These are phyloP conservation scores for Mycena metata DNA, from an alignment of 768 basidiomycete species.

Conservation along the genomic window DNA sequence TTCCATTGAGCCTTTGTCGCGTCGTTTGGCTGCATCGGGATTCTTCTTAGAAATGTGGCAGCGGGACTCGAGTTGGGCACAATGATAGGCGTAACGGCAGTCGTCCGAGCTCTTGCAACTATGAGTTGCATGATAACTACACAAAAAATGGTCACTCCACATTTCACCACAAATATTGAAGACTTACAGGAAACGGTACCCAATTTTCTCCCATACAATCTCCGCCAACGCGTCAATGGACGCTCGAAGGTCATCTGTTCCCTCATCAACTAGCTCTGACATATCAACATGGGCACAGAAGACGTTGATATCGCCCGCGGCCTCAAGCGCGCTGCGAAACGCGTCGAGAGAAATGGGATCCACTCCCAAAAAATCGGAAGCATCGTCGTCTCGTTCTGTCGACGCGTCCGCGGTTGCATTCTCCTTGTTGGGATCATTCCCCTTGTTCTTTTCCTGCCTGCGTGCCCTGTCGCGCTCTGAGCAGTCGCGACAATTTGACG, in stretches of 20 bases:
- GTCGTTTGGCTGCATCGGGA: slow-evolving; percentile 4
- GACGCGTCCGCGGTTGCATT: slow-evolving; percentile 4
- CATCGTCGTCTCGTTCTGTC: slow-evolving; percentile 4
- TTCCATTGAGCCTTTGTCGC: slow-evolving; percentile 17
- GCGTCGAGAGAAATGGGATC: slow-evolving; percentile 1
- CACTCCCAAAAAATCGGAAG: slow-evolving; percentile 1
- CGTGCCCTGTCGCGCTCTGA: background rate
- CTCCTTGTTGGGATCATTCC: background rate
- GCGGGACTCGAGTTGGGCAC: slow-evolving; percentile 5
- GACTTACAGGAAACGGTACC: slow-evolving; percentile 16
- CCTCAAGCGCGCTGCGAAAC: background rate
- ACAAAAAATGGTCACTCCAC: too few relatives aligned
- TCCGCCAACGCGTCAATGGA: background rate
- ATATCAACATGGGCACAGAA: slow-evolving; percentile 5
- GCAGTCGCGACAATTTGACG: slow-evolving; percentile 1
- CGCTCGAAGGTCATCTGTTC: background rate
- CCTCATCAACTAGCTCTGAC: background rate
- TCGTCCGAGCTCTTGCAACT: background rate
- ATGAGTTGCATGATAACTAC: slow-evolving; percentile 3
- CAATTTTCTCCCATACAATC: slow-evolving; percentile 13
- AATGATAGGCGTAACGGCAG: background rate
- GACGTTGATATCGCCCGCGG: background rate
- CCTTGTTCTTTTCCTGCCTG: background rate
- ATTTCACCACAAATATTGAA: too few relatives aligned
- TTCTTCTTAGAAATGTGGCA: slow-evolving; percentile 11